A percentile compares a stretch with the other conserved stretches of the same genome.
These are phyloP conservation scores for Beta macrorhiza DNA, from an alignment of 179 eudicot genomes.

Conservation along the genomic window DNA sequence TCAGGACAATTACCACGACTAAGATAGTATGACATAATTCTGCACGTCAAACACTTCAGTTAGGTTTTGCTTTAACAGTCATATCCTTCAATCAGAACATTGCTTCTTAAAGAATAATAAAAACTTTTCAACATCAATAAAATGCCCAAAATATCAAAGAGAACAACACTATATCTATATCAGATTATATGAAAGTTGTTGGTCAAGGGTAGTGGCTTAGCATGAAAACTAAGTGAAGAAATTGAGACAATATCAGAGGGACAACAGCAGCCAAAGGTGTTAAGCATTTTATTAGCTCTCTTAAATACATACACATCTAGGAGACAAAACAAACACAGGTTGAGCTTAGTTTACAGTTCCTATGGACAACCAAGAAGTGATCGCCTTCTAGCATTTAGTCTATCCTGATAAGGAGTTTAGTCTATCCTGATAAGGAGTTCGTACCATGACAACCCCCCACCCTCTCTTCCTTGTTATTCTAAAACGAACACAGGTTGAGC, in stretches of 20 bases:
- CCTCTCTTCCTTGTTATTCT: background rate
- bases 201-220: background rate
- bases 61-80: constrained; percentile 5
- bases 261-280: background rate
- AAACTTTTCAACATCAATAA: background rate
- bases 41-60: constrained; percentile 28
- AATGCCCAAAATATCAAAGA: constrained; percentile 7
- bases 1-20: constrained; percentile 46
- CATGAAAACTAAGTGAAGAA: background rate
- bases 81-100: constrained; percentile 14
- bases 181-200: background rate
- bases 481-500: no score
- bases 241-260: background rate
- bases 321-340: background rate
- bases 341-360: background rate
- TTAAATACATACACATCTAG: background rate
- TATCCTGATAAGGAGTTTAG: background rate
- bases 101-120: background rate
- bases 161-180: background rate
- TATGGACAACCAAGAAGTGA: background rate
- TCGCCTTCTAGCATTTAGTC: background rate
- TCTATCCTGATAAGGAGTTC: background rate
- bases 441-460: background rate
- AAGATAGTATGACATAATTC: constrained; percentile 45
- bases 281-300: background rate